Base-by-base conservation (phyloP, 257 asterid species). In the Datura wrightii region DNA sequence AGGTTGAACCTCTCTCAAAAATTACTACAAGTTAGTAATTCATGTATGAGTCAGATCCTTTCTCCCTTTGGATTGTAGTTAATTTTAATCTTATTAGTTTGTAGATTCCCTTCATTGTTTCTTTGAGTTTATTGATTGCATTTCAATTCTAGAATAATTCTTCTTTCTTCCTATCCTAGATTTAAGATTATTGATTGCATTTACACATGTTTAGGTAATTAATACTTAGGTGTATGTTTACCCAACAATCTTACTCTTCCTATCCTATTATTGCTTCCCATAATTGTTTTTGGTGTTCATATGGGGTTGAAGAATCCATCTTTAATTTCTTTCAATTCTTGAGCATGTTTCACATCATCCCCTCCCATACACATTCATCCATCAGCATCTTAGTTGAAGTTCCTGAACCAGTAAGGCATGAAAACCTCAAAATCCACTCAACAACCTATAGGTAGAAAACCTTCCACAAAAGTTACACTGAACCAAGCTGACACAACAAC, bases 401-500 rank as follows among this genome's bases (percentile, higher is more conserved):
- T 1, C 94, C 13, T 3, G 31, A 39, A 67, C 78, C 8, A 2
- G 87, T n/a, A 4, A 90, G 69, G 83, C 86, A 86, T 55, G 89
- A 16, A 66, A 92, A 1, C 59, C 94, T 84, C 41, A 84, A 88
- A 2, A 41, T 10, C 91, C 93, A 88, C 79, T 91, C 93, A 24
- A 92, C 6, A 87, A 88, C 87, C 86, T 91, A 94, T 0, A 92
- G 93, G 85, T 85, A 85, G 80, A 91, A 79, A 44, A 88, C 37
- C 87, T 84, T 91, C 93, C 93, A 86, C 37, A 89, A 5, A 86
- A 0, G 89, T 89, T 42, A 85, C 82, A 85, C 76, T 86, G 67
- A 89, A 83, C 94, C 97, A 93, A 0, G 86, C 81, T 0, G 92
- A 94, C 16, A 85, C 91, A 0, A 93, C 90, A 15, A 93, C 85